Percentiles rank a stretch among this genome's conserved stretches.
Evolutionary conservation across 2,329 filamentous ascomycete species (phyloP).

Genomic region (Xylariaceae sp.): DNA sequence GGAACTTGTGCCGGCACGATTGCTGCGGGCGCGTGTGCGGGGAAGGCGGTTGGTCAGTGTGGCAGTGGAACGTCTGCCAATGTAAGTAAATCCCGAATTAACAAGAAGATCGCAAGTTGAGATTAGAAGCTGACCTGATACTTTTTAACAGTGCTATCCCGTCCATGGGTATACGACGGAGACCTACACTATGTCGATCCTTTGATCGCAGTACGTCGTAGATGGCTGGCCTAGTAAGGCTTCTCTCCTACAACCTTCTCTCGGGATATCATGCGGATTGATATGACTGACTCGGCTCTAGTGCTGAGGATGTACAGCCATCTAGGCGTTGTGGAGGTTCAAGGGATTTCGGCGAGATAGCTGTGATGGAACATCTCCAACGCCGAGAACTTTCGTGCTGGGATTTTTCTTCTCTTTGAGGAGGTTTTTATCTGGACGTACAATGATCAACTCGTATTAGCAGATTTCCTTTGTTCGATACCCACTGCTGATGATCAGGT

Average conservation of each 20-base stretch:
- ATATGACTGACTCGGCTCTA: neutral
- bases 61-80: slow-evolving; percentile 26
- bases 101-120: too few species aligned
- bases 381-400: too few species aligned
- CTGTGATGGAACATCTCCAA: neutral
- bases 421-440: too few species aligned
- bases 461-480: too few species aligned
- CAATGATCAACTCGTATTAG: too few species aligned
- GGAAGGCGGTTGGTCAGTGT: slow-evolving; percentile 30
- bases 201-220: too few species aligned
- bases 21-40: slow-evolving; percentile 36
- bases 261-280: neutral
- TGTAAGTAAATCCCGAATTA: slow-evolving; percentile 20
- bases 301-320: neutral
- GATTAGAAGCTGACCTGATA: neutral
- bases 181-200: too few species aligned
- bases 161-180: slow-evolving; percentile 9
- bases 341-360: neutral
- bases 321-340: neutral
- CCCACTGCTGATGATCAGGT: too few species aligned
- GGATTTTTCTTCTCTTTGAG: too few species aligned
- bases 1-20: slow-evolving; percentile 45
- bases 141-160: slow-evolving; percentile 18
- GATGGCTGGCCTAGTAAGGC: neutral
- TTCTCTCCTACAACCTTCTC: neutral